Base-by-base conservation (phyloP, 2,329 filamentous ascomycete genomes). In the Paecilomyces niveus region DNA sequence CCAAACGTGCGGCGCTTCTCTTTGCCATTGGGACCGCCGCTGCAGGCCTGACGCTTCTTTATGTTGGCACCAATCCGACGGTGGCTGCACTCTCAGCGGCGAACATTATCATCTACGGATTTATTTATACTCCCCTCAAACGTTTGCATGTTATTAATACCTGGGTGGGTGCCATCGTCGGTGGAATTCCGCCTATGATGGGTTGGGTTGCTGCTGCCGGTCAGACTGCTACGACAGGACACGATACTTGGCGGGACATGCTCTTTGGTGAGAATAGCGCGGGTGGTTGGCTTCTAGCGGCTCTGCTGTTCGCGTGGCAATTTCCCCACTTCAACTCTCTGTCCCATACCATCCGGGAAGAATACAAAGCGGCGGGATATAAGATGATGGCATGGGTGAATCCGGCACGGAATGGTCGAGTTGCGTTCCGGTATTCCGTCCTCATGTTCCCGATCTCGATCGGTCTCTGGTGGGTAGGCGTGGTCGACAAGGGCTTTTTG, bases 311-410 rank as follows among this genome's bases (percentile, higher is more conserved):
- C 65, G 89, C 92, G 11, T 99, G 94, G 94, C 93, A 99, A 71
- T 97, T 99, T 70, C 92, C 94, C 2, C 94, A 99, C 76, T 99
- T 99, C 79, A 97, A 97, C 82, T 89, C 92, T 0, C 81, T 99
- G 22, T 92, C 89, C 53, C 95, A 93, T 84, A 81, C 85, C 3
- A 96, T 97, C 61, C 83, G 91, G 21, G 87, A 95, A 8, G 94
- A 99, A 72, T 99, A 99, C 80, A 88, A 86, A 63, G 74, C 76
- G 33, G 85, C 85, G 0, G 85, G 85, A 0, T 86, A 87, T 68
- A 77, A 80, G 60, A 88, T 88, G 94, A 81, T 97, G 3, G 85
- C 84, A 54, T 97, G 92, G 87, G 87, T 89, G 5, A 93, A 97
- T 71, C 90, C 92, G 0, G 86, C 87, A 0, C 85, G 88, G 67